phyloP scores from a whole-genome alignment of 805 yeast species.

The Zygosaccharomyces lentus region DNA sequence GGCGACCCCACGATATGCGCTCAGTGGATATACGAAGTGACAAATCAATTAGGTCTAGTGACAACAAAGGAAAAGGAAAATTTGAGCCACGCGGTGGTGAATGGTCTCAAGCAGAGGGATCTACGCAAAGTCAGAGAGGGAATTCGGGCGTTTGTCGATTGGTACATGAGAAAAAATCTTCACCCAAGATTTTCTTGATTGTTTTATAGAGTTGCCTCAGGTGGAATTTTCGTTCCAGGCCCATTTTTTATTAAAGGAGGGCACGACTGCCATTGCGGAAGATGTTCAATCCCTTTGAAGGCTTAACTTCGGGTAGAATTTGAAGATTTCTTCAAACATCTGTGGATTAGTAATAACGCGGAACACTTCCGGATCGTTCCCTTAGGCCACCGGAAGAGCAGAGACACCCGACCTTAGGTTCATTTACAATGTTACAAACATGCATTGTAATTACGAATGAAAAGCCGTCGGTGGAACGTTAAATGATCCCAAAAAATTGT shows the following conservation, averaged over 20 bases:
- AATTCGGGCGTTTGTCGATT: constrained; percentile 70
- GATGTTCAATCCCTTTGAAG: constrained; percentile 27
- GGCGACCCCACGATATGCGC: constrained; percentile 38
- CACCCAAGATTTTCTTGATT: constrained; percentile 38
- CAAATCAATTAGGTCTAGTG: constrained; percentile 54
- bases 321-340: constrained; percentile 57
- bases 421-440: constrained; percentile 65
- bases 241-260: not conserved
- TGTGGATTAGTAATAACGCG: constrained; percentile 66
- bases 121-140: constrained; percentile 67
- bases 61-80: constrained; percentile 64
- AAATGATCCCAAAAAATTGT: constrained; percentile 54
- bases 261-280: not conserved
- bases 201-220: constrained; percentile 8
- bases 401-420: constrained; percentile 75
- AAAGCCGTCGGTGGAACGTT: constrained; percentile 75
- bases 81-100: constrained; percentile 51
- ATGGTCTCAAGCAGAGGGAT: constrained; percentile 63
- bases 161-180: constrained; percentile 79
- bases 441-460: constrained; percentile 70
- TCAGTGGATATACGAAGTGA: constrained; percentile 57
- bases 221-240: not conserved
- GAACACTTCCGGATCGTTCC: constrained; percentile 80
- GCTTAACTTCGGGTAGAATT: constrained; percentile 58
- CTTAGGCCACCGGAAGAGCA: constrained; percentile 78